Percentiles rank a stretch among this genome's conserved stretches.
Conservation (phyloP, 1,284 basidiomycete genomes). For the Thecaphora thlaspeos region DNA sequence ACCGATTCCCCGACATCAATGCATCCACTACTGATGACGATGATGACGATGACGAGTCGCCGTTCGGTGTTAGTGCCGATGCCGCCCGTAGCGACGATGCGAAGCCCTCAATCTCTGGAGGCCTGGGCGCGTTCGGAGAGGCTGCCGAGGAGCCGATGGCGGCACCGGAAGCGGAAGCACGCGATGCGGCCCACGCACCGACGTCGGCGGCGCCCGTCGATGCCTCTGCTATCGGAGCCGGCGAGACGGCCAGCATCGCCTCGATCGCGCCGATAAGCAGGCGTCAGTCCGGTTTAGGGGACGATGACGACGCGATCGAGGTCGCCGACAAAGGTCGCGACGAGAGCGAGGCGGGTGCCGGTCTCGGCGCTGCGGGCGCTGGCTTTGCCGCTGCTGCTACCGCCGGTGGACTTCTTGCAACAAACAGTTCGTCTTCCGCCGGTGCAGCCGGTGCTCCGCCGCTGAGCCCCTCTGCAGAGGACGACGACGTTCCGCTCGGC, state of each 20-base stretch:
- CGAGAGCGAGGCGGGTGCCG: conserved; percentile 5
- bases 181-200: no score
- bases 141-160: no score
- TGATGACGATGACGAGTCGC: conserved; percentile 5
- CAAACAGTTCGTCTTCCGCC: no score
- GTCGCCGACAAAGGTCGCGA: conserved; percentile 3
- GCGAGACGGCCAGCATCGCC: conserved; percentile 24
- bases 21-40: background rate
- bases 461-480: conserved; percentile 2
- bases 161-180: no score
- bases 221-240: conserved; percentile 12
- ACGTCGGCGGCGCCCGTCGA: no score
- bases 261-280: conserved; percentile 31
- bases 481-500: conserved; percentile 36
- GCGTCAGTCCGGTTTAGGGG: conserved; percentile 13
- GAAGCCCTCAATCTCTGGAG: background rate
- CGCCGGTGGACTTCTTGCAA: no score
- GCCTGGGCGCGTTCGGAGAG: background rate
- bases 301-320: conserved; percentile 3
- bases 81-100: background rate
- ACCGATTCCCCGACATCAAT: conserved; percentile 15
- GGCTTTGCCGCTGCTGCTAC: conserved; percentile 23
- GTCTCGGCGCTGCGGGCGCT: conserved; percentile 17
- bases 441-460: no score
- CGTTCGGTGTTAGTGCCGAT: background rate